phyloP scores from a whole-genome alignment of 2,329 filamentous ascomycete species.

The Teratosphaeriaceae sp. region DNA sequence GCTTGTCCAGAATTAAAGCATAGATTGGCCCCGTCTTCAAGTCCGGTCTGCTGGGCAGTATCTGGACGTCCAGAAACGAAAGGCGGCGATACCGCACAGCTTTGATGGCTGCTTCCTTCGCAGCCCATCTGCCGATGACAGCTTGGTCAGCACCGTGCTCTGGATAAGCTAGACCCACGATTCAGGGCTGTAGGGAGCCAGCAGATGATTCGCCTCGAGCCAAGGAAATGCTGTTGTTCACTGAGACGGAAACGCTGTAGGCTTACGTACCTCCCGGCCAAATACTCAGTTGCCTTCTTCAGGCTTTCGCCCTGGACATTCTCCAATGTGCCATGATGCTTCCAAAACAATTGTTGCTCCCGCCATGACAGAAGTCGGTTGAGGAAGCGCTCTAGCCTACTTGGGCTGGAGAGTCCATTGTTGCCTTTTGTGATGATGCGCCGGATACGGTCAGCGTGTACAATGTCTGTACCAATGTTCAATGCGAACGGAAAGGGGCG shows the following conservation, averaged over 20 bases:
- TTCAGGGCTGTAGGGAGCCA: no score
- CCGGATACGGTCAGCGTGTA: conserved; percentile 59
- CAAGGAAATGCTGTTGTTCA: no score
- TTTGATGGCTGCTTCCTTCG: conserved; percentile 47
- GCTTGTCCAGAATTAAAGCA: conserved; percentile 48
- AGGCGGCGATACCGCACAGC: conserved; percentile 27
- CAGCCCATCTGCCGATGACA: conserved; percentile 35
- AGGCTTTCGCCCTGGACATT: neutral
- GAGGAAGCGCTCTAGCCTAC: conserved; percentile 16
- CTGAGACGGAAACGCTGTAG: neutral
- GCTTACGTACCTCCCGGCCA: conserved; percentile 19
- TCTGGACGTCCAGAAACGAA: conserved; percentile 33
- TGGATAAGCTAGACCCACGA: no score
- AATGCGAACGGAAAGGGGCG: conserved; percentile 59
- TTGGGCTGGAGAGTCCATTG: conserved; percentile 11
- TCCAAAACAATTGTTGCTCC: conserved; percentile 19
- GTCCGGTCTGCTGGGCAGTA: conserved; percentile 17
- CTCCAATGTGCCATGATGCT: neutral
- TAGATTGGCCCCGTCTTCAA: conserved; percentile 62
- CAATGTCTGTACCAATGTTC: conserved; percentile 72
- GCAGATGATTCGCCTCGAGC: no score
- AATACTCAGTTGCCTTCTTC: conserved; percentile 4
- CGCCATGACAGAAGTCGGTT: conserved; percentile 19
- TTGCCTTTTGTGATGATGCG: conserved; percentile 43
- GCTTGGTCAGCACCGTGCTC: neutral